Evolutionary conservation across 2,329 filamentous ascomycete genomes (phyloP), one percentile per base, ranked within the genome.

Genomic region (Arachnomyces sp.): DNA sequence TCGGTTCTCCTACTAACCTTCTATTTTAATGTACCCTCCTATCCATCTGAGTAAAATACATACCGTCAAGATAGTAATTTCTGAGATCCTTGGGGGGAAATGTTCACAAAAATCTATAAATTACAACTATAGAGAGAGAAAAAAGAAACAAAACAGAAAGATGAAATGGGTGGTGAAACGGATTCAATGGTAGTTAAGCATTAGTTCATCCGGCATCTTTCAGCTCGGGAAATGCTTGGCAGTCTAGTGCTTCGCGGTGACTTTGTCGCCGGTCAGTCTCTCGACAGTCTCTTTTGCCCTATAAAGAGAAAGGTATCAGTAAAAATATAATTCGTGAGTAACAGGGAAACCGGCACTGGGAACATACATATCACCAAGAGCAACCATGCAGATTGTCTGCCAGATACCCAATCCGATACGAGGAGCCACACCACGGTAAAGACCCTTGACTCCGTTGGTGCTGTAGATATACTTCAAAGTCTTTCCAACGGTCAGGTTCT

Each of bases 361-460:
- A 53, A 79, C 87, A 74, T 71, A 93, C 88, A 94, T 89, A 72
- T 96, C 92, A 70, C 92, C 92, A 67, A 96, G 76, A 60, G 90
- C 92, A 69, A 98, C 92, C 92, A 98, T 98, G 77, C 92, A 98
- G 60, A 98, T 84, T 47, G 92, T 98, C 77, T 98, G 92, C 92
- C 92, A 98, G 72, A 98, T 79, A 62, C 92, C 84, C 50, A 98
- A 81, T 54, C 89, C 89, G 63, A 98, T 89, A 65, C 92, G 83
- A 56, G 92, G 92, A 53, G 87, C 76, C 49, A 98, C 90, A 61
- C 92, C 92, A 61, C 92, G 86, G 77, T 98, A 98, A 51, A 98
- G 75, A 60, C 92, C 92, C 73, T 81, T 84, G 59, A 96, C 35
- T 46, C 92, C 92, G 67, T 94, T 95, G 62, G 77, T 78, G 52